Percentiles rank a stretch among this genome's conserved stretches.
Evolutionary conservation across 257 asterid species (phyloP).

Genomic region (Nicotiana otophora): DNA sequence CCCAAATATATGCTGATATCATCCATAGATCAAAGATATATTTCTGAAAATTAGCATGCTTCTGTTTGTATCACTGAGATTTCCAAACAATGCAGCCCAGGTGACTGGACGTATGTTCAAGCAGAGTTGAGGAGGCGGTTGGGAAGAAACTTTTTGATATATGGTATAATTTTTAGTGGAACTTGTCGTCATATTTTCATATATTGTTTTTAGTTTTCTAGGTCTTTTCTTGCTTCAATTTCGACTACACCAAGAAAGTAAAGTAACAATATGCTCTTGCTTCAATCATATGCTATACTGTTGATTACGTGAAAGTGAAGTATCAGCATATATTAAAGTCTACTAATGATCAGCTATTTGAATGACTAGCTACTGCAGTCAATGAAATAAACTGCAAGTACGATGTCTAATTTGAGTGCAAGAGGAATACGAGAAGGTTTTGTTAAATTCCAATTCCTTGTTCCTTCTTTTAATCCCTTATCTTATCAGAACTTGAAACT

Average conservation of each 20-base stretch:
- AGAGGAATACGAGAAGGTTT: background rate
- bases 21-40: background rate
- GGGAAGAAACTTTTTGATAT: conserved; percentile 64
- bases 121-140: conserved; percentile 75
- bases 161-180: conserved; percentile 36
- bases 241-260: conserved; percentile 2
- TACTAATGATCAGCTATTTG: background rate
- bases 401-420: background rate
- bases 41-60: background rate
- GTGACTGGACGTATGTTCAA: conserved; percentile 86
- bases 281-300: background rate
- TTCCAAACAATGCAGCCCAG: conserved; percentile 58
- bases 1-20: background rate
- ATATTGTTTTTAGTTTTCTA: background rate
- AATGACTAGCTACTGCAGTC: background rate
- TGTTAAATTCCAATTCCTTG: background rate
- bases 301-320: background rate
- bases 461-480: background rate
- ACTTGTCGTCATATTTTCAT: background rate
- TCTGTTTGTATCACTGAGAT: conserved; percentile 19
- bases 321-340: background rate
- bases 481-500: background rate
- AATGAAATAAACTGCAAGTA: background rate
- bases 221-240: background rate
- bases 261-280: background rate